Percentiles rank a stretch among this genome's conserved stretches.
Conservation (phyloP, 2,329 filamentous ascomycete genomes). For the Exophiala sideris region DNA sequence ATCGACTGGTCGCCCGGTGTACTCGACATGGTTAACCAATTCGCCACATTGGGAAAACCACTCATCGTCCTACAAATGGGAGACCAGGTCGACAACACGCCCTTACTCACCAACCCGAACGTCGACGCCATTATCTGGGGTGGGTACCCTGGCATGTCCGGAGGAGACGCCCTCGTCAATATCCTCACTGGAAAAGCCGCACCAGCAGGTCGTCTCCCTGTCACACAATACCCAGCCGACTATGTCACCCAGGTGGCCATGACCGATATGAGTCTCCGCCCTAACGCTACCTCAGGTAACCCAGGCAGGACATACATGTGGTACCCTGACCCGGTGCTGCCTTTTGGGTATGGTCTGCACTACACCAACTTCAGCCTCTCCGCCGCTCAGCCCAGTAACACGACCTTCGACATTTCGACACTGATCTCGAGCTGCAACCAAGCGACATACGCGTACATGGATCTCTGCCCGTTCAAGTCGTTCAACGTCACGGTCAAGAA, state of each 20-base stretch:
- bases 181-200: slow-evolving; percentile 42
- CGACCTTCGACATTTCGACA: slow-evolving; percentile 34
- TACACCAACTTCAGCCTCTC: slow-evolving; percentile 41
- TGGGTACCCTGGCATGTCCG: slow-evolving; percentile 45
- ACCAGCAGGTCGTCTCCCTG: slow-evolving; percentile 41
- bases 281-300: slow-evolving; percentile 32
- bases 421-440: slow-evolving; percentile 33
- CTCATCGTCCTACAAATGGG: slow-evolving; percentile 44
- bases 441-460: slow-evolving; percentile 29
- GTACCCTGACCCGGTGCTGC: slow-evolving; percentile 41
- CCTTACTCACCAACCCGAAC: slow-evolving; percentile 38
- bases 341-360: slow-evolving; percentile 44
- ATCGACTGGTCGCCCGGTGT: slow-evolving; percentile 45
- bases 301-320: slow-evolving; percentile 47
- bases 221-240: slow-evolving; percentile 39
- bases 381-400: slow-evolving; percentile 10
- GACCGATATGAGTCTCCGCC: slow-evolving; percentile 42
- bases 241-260: slow-evolving; percentile 43
- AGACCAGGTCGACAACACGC: slow-evolving; percentile 43
- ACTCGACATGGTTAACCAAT: slow-evolving; percentile 38
- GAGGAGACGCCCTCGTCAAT: slow-evolving; percentile 41
- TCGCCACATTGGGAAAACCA: slow-evolving; percentile 38
- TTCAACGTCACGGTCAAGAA: slow-evolving; percentile 38
- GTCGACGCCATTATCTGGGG: slow-evolving; percentile 44
- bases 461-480: slow-evolving; percentile 38